Evolutionary conservation across 2,329 filamentous ascomycete genomes (phyloP), one percentile per base, ranked within the genome.

Genomic region (Aspergillus hortae): DNA sequence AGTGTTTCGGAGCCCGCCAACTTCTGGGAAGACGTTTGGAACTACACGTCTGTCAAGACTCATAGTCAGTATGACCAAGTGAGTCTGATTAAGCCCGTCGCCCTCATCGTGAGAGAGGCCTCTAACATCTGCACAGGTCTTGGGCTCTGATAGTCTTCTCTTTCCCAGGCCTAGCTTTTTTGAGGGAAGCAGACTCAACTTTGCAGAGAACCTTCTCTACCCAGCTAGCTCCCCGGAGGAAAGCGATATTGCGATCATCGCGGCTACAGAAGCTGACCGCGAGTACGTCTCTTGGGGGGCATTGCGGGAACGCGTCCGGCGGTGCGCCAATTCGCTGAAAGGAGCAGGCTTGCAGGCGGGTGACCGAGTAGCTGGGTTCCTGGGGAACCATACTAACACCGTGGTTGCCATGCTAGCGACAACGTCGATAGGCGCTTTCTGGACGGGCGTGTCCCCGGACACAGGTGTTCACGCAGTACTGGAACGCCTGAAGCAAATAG

Each of bases 391-490:
- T 68, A 84, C 84, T 6, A 88, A 95, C 68, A 88, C 92, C 0
- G 75, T 97, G 17, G 85, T 96, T 10, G 90, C 90, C 17, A 94
- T 95, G 86, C 79, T 99, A 30, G 89, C 89, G 1, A 82, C 90
- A 0, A 86, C 90, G 0, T 85, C 89, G 1, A 71, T 96, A 2
- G 94, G 94, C 27, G 92, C 89, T 14, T 83, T 96, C 35, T 97
- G 92, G 92, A 96, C 92, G 0, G 89, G 89, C 6, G 90, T 96
- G 45, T 95, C 89, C 62, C 91, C 92, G 2, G 92, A 97, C 69
- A 96, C 88, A 14, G 92, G 92, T 10, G 89, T 95, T 2, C 90
- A 89, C 62, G 92, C 92, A 14, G 92, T 97, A 1, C 75, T 97
- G 23, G 94, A 97, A 67, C 82, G 94, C 6, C 74, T 97, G 55